These are phyloP conservation scores for Pseudozyma sp. DNA, from an alignment of 1,284 basidiomycete species.

Conservation along the genomic window DNA sequence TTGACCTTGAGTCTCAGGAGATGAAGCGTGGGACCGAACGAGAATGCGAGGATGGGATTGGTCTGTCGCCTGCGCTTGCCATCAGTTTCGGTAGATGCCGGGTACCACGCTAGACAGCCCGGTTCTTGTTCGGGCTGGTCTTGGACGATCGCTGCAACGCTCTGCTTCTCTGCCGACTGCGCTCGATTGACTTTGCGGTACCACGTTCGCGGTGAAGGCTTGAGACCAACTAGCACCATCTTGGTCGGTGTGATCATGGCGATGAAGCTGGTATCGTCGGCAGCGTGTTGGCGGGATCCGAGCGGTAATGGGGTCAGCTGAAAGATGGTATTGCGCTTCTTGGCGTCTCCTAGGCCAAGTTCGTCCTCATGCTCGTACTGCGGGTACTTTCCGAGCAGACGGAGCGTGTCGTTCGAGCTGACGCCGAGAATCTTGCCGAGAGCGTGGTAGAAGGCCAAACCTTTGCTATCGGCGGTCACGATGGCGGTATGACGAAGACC, in stretches of 20 bases:
- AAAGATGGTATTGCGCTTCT: slow-evolving; percentile 74
- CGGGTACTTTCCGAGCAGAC: slow-evolving; percentile 88
- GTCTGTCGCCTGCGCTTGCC: slow-evolving; percentile 44
- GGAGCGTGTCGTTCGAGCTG: slow-evolving; percentile 91
- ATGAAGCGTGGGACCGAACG: slow-evolving; percentile 52
- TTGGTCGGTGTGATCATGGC: slow-evolving; percentile 90
- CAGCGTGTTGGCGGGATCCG: slow-evolving; percentile 79
- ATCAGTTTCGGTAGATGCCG: slow-evolving; percentile 45
- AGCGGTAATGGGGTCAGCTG: slow-evolving; percentile 85
- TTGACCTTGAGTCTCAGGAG: slow-evolving; percentile 49
- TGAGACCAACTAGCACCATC: slow-evolving; percentile 90
- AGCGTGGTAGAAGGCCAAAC: slow-evolving; percentile 94
- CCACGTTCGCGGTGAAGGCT: slow-evolving; percentile 93
- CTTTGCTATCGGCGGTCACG: slow-evolving; percentile 88
- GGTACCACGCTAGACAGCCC: slow-evolving; percentile 61
- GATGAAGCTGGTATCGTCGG: slow-evolving; percentile 84
- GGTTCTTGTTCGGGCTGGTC: slow-evolving; percentile 9
- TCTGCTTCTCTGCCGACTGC: slow-evolving; percentile 16
- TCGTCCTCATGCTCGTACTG: slow-evolving; percentile 44
- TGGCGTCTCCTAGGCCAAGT: slow-evolving; percentile 27
- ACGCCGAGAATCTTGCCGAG: slow-evolving; percentile 95
- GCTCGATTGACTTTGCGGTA: slow-evolving; percentile 66
- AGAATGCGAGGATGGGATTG: slow-evolving; percentile 60
- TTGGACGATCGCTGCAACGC: background rate
- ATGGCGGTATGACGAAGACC: slow-evolving; percentile 92